A percentile compares a stretch with the other conserved stretches of the same genome.
phyloP scores from a whole-genome alignment of 2,329 filamentous ascomycete genomes.

The Epichloe gansuensis region DNA sequence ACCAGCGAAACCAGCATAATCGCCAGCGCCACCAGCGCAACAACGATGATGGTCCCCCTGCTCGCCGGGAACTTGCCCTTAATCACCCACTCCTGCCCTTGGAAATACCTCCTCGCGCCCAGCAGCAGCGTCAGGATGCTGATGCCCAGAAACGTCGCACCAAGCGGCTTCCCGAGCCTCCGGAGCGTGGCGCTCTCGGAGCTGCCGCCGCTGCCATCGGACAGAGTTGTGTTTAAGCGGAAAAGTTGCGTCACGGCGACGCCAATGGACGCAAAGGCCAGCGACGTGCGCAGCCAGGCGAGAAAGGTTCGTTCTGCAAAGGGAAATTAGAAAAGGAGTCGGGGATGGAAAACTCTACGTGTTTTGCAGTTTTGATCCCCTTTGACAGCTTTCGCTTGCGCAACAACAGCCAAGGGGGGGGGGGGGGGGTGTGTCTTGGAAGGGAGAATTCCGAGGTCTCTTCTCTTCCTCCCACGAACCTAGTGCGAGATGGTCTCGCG shows the following conservation, averaged over 20 bases:
- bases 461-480: constrained; percentile 33
- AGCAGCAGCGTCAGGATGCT: constrained; percentile 62
- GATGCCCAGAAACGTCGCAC: constrained; percentile 63
- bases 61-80: constrained; percentile 69
- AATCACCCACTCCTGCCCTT: constrained; percentile 68
- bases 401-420: too few species aligned
- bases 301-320: constrained; percentile 65
- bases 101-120: constrained; percentile 67
- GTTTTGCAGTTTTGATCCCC: background rate
- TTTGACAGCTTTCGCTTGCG: too few species aligned
- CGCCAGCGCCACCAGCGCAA: constrained; percentile 51
- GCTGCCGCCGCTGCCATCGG: constrained; percentile 16
- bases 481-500: constrained; percentile 67
- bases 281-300: constrained; percentile 70
- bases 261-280: constrained; percentile 71
- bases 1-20: constrained; percentile 49
- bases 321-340: background rate
- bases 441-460: too few species aligned
- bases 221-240: constrained; percentile 59
- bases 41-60: constrained; percentile 58
- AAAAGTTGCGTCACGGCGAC: constrained; percentile 78
- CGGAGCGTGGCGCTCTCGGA: constrained; percentile 34
- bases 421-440: too few species aligned
- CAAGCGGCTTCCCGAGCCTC: constrained; percentile 59
- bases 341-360: background rate